Evolutionary conservation across 371 early-diverging fungal genomes (phyloP).

Genomic region (Mitosporidium daphniae): DNA sequence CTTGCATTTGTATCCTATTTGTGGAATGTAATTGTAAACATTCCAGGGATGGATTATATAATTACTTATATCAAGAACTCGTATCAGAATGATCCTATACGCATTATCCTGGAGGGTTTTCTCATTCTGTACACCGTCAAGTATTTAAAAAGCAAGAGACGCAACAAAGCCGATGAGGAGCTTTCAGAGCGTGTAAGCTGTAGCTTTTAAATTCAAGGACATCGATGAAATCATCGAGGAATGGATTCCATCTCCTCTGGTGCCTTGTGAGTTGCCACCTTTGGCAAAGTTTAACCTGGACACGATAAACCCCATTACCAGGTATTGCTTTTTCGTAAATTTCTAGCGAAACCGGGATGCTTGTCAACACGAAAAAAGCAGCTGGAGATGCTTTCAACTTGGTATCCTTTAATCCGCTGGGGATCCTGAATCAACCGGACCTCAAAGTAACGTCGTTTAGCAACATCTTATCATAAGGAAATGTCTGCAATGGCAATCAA

Average conservation of each 20-base stretch:
- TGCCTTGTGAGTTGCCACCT: too few species aligned
- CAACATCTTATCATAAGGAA: conserved; percentile 9
- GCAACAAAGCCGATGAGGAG: conserved; percentile 30
- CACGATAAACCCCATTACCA: too few species aligned
- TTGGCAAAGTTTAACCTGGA: too few species aligned
- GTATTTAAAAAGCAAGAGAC: conserved; percentile 43
- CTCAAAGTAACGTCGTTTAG: conserved; percentile 12
- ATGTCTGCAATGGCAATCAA: conserved; percentile 47
- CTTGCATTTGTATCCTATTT: too few species aligned
- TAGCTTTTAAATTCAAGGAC: conserved; percentile 14
- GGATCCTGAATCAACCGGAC: conserved; percentile 24
- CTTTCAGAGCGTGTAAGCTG: conserved; percentile 32
- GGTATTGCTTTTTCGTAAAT: too few species aligned
- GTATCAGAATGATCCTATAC: conserved; percentile 76
- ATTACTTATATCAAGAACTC: conserved; percentile 61
- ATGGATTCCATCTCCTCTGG: conserved; percentile 79
- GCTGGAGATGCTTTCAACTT: conserved; percentile 40
- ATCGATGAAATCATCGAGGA: conserved; percentile 63
- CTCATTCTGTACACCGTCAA: conserved; percentile 48
- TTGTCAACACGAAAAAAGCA: too few species aligned
- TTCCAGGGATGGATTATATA: too few species aligned
- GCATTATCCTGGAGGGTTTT: conserved; percentile 40
- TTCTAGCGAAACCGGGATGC: too few species aligned
- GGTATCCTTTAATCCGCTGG: conserved; percentile 47
- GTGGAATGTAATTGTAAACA: too few species aligned